These are phyloP conservation scores for Acacia melanoxylon DNA, from an alignment of 306 rosid species.

Conservation along the genomic window DNA sequence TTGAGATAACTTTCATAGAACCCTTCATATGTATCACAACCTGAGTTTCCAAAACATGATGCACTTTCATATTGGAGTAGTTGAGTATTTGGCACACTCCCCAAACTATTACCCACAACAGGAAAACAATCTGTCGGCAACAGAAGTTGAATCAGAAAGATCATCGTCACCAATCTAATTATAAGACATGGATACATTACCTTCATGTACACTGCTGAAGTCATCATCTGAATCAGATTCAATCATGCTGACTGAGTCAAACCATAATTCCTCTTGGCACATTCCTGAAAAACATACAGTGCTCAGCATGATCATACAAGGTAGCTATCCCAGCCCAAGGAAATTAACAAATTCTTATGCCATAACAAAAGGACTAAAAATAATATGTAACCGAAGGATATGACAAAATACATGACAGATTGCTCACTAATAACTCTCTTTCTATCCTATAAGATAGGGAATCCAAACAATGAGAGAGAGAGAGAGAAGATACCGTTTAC, in stretches of 20 bases:
- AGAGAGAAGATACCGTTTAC: slow-evolving; percentile 46
- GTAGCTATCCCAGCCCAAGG: slow-evolving; percentile 8
- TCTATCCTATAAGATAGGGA: not conserved
- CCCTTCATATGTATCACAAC: slow-evolving; percentile 53
- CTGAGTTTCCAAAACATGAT: slow-evolving; percentile 66
- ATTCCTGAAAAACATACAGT: slow-evolving; percentile 44
- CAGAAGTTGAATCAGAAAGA: slow-evolving; percentile 14
- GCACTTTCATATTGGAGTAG: slow-evolving; percentile 71
- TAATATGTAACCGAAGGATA: slow-evolving; percentile 11
- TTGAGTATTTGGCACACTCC: slow-evolving; percentile 52
- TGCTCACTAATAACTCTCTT: not conserved
- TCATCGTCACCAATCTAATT: not conserved
- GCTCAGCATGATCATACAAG: slow-evolving; percentile 24
- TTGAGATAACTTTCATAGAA: slow-evolving; percentile 73
- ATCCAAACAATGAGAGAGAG: not conserved
- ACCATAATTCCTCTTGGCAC: slow-evolving; percentile 85
- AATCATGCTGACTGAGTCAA: slow-evolving; percentile 73
- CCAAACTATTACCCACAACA: slow-evolving; percentile 48
- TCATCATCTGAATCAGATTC: slow-evolving; percentile 94
- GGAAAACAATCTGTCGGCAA: slow-evolving; percentile 69
- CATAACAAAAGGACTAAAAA: slow-evolving; percentile 24
- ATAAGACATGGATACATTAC: slow-evolving; percentile 25
- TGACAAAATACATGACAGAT: slow-evolving; percentile 10
- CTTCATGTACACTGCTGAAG: slow-evolving; percentile 86
- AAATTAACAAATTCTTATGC: slow-evolving; percentile 8